Evolutionary conservation across 352 stramenopile genomes (phyloP).

Genomic region (Phytopythium oedochilum): DNA sequence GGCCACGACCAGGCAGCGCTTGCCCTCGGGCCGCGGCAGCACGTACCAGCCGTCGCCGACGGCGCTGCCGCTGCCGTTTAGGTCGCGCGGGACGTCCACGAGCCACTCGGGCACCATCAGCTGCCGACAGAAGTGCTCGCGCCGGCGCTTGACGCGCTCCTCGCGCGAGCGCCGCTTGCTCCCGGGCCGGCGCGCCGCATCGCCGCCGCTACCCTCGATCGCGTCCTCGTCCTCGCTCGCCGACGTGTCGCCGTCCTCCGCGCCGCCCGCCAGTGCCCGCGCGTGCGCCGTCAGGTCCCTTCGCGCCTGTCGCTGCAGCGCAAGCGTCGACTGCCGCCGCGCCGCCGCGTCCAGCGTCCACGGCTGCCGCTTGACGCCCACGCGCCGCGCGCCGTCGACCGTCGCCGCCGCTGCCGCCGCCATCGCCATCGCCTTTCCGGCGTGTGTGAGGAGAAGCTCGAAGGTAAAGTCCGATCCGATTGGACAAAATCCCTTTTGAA

Average conservation of each 20-base stretch:
- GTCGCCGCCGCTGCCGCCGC: not conserved
- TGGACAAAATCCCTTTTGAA: no score
- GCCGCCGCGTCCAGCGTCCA: constrained; percentile 59
- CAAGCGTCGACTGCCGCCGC: constrained; percentile 50
- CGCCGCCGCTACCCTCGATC: constrained; percentile 20
- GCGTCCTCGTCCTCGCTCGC: constrained; percentile 20
- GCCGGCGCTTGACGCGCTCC: constrained; percentile 66
- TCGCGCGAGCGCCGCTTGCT: constrained; percentile 66
- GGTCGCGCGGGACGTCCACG: constrained; percentile 72
- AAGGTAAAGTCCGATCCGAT: no score
- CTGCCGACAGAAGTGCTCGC: constrained; percentile 77
- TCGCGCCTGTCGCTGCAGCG: constrained; percentile 69
- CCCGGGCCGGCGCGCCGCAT: not conserved
- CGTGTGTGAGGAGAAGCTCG: not conserved
- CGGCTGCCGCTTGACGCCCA: constrained; percentile 55
- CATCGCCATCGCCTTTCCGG: not conserved
- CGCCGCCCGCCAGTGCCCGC: constrained; percentile 42
- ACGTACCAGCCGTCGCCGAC: constrained; percentile 88
- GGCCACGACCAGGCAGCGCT: constrained; percentile 86
- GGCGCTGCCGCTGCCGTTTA: constrained; percentile 73
- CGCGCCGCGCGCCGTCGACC: constrained; percentile 25
- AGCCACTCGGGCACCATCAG: constrained; percentile 90
- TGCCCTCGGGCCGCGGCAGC: constrained; percentile 87
- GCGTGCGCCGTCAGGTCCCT: constrained; percentile 78
- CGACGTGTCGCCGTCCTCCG: constrained; percentile 19